Evolutionary conservation across 164 flowering plant species (phyloP).

Genomic region (Kingdonia uniflora): DNA sequence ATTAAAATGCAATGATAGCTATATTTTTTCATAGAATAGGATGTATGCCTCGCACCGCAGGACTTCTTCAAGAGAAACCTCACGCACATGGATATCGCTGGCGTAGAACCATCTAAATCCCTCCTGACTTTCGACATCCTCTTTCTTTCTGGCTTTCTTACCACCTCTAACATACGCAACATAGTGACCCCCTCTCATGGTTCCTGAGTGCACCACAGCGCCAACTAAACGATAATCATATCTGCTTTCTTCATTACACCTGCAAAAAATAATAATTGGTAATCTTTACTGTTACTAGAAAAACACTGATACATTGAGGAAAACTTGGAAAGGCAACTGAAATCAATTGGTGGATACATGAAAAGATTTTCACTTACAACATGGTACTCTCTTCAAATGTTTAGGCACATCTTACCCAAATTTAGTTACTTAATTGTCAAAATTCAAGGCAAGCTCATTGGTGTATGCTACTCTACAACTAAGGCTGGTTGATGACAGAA

Average conservation of each 20-base stretch:
- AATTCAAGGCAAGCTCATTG: too few relatives aligned
- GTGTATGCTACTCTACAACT: too few relatives aligned
- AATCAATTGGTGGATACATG: too few relatives aligned
- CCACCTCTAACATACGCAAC: conserved; percentile 72
- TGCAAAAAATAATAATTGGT: conserved; percentile 14
- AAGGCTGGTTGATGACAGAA: too few relatives aligned
- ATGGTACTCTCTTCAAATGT: too few relatives aligned
- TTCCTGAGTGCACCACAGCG: conserved; percentile 83
- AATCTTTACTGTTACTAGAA: not conserved
- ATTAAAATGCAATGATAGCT: not conserved
- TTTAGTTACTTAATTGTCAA: too few relatives aligned
- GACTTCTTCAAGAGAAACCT: conserved; percentile 59
- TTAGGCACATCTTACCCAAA: too few relatives aligned
- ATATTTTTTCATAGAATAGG: conserved; percentile 55
- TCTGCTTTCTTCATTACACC: conserved; percentile 32
- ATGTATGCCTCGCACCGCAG: conserved; percentile 82
- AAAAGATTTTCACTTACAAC: too few relatives aligned
- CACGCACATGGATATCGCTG: conserved; percentile 63
- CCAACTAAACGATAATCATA: conserved; percentile 50
- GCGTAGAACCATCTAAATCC: conserved; percentile 52
- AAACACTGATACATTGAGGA: too few relatives aligned
- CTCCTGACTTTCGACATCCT: conserved; percentile 8
- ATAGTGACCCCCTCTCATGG: conserved; percentile 92
- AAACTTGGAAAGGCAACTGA: too few relatives aligned
- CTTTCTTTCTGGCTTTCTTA: conserved; percentile 16